Evolutionary conservation across 2,329 filamentous ascomycete species (phyloP), one percentile per base, ranked within the genome.

Genomic region (Fusarium austroafricanum): DNA sequence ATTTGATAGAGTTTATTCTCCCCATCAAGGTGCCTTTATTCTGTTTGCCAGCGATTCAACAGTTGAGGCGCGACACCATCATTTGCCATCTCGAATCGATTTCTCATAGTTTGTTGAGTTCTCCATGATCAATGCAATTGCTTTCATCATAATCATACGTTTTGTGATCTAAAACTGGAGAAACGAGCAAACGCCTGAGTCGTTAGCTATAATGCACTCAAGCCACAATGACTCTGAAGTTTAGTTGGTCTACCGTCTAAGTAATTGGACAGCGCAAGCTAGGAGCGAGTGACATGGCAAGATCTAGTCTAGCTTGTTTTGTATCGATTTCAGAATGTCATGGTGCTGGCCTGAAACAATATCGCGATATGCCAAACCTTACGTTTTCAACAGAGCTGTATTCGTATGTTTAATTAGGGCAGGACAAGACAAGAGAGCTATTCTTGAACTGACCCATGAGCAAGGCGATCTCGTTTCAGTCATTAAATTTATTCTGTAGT

Each of bases 71-170:
- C 43, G 57, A 53, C 21, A 28, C 38, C 39, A 17, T 18, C 39
- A 37, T 26, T 42, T 18, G 11, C 17, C 21, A 21, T 31, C 39
- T 40, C 29, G 26, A 40, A 39, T 17, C 26, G 29, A 21, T 44
- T 60, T n/a, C 12, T 37, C 26, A 14, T 51, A 54, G 39, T 29
- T 29, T 55, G 21, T 8, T 31, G 47, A 17, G 35, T 49, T 28
- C n/a, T 12, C 20, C 28, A 23, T 54, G 29, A 23, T 4, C 38
- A 31, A 44, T 53, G 31, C 55, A 20, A 6, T 35, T 42, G 1
- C 31, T 42, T 59, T 58, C 35, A 52, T 61, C 28, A 61, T n/a
- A 28, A 44, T 61, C 55, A 42, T 61, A 61, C 55, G 45, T 61
- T 52, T 44, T 20, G 21, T 17, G 44, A 29, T 54, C 55, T 35